Percentiles rank a stretch among this genome's conserved stretches.
Evolutionary conservation across 164 flowering plant genomes (phyloP).

Genomic region (Chimonanthus praecox): DNA sequence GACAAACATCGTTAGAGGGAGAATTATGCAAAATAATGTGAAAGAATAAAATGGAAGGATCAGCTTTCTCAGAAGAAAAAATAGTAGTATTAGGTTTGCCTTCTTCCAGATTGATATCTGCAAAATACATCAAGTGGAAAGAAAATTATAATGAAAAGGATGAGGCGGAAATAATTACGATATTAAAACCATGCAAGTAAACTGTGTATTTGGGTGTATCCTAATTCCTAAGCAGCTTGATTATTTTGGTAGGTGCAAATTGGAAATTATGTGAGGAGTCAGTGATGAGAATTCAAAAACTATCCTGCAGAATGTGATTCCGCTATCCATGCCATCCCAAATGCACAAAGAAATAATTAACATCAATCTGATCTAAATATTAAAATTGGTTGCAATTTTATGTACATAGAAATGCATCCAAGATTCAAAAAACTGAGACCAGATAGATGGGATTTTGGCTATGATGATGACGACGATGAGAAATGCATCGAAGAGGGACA

Average conservation of each 20-base stretch:
- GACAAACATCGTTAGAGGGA: conserved; percentile 76
- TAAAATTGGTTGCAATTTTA: neutral
- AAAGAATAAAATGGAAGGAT: conserved; percentile 85
- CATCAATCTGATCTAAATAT: neutral
- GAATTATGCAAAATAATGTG: conserved; percentile 79
- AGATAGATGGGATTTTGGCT: too few species aligned
- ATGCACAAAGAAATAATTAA: neutral
- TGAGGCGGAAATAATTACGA: neutral
- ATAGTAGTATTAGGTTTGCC: conserved; percentile 57
- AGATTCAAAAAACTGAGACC: too few species aligned
- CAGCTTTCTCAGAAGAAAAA: conserved; percentile 72
- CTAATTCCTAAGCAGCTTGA: too few species aligned
- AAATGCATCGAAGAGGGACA: neutral
- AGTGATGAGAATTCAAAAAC: neutral
- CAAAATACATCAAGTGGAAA: conserved; percentile 9
- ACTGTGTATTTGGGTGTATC: neutral
- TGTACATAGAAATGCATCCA: neutral
- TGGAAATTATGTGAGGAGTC: neutral
- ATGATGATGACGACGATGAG: too few species aligned
- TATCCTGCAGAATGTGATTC: neutral
- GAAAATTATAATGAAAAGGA: neutral
- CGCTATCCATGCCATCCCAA: neutral
- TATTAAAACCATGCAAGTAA: neutral
- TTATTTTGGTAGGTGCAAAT: neutral
- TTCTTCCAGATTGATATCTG: conserved; percentile 74